Evolutionary conservation across 257 asterid genomes (phyloP).

Genomic region (Plantago ovata): DNA sequence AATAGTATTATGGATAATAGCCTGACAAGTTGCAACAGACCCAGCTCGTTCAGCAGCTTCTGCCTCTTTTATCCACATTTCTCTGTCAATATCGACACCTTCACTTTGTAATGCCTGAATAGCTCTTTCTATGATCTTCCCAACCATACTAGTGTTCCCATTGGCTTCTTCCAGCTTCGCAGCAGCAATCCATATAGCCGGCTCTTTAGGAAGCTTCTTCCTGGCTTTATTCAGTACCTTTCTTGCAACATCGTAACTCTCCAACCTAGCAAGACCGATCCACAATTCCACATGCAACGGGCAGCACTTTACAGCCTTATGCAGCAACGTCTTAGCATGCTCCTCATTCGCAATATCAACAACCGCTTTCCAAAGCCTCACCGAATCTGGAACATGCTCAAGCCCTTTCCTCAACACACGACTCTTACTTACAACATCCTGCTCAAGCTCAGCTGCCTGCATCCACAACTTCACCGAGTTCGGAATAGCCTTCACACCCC

Average conservation of each 20-base stretch:
- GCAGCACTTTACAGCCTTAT: conserved; percentile 83
- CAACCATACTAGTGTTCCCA: conserved; percentile 63
- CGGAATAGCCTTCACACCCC: conserved; percentile 79
- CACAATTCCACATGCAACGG: conserved; percentile 70
- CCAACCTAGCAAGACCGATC: conserved; percentile 91
- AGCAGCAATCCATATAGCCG: conserved; percentile 87
- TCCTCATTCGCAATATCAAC: conserved; percentile 88
- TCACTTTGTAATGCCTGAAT: conserved; percentile 77
- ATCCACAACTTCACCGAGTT: conserved; percentile 88
- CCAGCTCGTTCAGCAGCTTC: conserved; percentile 96
- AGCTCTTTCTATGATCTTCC: conserved; percentile 78
- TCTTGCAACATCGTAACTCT: conserved; percentile 72
- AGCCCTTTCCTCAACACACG: conserved; percentile 78
- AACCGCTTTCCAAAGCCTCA: conserved; percentile 95
- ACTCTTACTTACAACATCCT: conserved; percentile 62
- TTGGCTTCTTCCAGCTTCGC: conserved; percentile 94
- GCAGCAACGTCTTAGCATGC: conserved; percentile 63
- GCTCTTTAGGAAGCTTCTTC: conserved; percentile 79
- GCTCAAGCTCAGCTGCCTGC: conserved; percentile 87
- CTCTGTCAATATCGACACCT: conserved; percentile 84
- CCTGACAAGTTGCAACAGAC: conserved; percentile 81
- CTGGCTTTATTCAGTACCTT: conserved; percentile 83
- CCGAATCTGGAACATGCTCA: conserved; percentile 73
- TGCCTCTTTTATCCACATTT: conserved; percentile 93
- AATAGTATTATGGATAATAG: conserved; percentile 69